Percentiles rank a stretch among this genome's conserved stretches.
These are phyloP conservation scores for Kluyveromyces siamensis DNA, from an alignment of 805 yeast genomes.

Conservation along the genomic window DNA sequence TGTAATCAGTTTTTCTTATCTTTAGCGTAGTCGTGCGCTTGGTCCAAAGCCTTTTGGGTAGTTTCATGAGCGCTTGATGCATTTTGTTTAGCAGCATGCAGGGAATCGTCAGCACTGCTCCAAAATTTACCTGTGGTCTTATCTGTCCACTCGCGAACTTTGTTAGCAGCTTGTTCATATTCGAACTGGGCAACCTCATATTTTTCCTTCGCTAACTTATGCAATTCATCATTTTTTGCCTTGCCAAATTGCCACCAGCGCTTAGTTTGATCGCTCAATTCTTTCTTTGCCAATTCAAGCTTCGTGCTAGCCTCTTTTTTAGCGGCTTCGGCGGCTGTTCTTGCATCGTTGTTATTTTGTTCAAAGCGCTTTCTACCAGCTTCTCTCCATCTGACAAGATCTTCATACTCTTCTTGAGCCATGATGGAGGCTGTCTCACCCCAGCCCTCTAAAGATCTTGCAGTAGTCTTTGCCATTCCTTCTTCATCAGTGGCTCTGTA, in stretches of 20 bases:
- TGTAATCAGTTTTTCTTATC: slow-evolving; percentile 4
- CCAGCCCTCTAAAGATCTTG: slow-evolving; percentile 36
- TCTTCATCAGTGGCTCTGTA: slow-evolving; percentile 22
- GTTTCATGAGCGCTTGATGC: slow-evolving; percentile 19
- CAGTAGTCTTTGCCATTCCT: slow-evolving; percentile 28
- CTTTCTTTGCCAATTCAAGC: slow-evolving; percentile 28
- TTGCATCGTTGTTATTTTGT: slow-evolving; percentile 31
- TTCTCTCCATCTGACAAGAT: slow-evolving; percentile 12
- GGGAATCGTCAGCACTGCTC: slow-evolving; percentile 24
- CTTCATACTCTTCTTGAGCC: slow-evolving; percentile 35
- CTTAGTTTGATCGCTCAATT: slow-evolving; percentile 25
- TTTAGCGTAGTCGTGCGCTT: slow-evolving; percentile 7
- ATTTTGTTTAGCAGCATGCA: slow-evolving; percentile 21
- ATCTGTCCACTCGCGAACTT: slow-evolving; percentile 22
- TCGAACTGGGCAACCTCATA: slow-evolving; percentile 21
- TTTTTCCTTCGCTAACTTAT: slow-evolving; percentile 23
- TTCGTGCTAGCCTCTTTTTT: slow-evolving; percentile 25
- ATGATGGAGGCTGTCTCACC: slow-evolving; percentile 37
- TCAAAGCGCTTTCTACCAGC: slow-evolving; percentile 26
- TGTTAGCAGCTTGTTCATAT: slow-evolving; percentile 11
- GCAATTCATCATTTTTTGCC: slow-evolving; percentile 29
- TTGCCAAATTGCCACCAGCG: slow-evolving; percentile 35
- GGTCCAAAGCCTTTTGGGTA: slow-evolving; percentile 11
- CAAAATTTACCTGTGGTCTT: slow-evolving; percentile 24
- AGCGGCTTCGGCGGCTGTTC: slow-evolving; percentile 29